Base-by-base conservation (phyloP, 768 basidiomycete species). In the Coprinopsis strossmayeri region DNA sequence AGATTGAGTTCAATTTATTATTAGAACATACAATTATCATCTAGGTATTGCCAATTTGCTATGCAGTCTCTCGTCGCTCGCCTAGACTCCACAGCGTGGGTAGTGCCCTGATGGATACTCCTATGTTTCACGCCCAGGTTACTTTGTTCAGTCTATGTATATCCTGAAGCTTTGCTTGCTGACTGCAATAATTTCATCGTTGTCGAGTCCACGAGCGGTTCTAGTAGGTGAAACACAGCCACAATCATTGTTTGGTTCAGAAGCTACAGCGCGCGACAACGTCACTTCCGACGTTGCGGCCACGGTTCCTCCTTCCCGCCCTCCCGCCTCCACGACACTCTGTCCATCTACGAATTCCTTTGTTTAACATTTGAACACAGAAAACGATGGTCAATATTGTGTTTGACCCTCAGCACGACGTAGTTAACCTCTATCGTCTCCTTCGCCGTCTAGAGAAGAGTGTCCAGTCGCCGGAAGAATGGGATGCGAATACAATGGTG, bases 381-480 rank as follows among this genome's bases (percentile, higher is more conserved):
- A 11, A 5, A 18, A 18, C 5, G 7, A 45, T 45, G 43, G 43
- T 28, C 18, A 3, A 5, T 18, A 10, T 30, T 17, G n/a, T 5
- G n/a, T 28, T 20, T 5, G 48, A 53, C 12, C 21, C 34, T 13
- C 25, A 30, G n/a, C 53, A 50, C 34, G 48, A 53, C 49, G 53
- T 45, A 37, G 44, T 53, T 34, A 53, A 53, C 45, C 49, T 50
- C 5, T 32, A 50, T n/a, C 38, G 49, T 2, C 40, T 50, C 15
- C 37, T 53, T 20, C 26, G 53, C 12, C 45, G 53, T 13, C 34
- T 53, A 5, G 53, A 53, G 34, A 50, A 53, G 34, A 30, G 18
- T 5, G 38, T 43, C 1, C 38, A 42, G 45, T 4, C 26, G 4
- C 21, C 20, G 3, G 21, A 37, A 23, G 45, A 35, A 30, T 50